phyloP scores from a whole-genome alignment of 2,329 filamentous ascomycete genomes.

The Fusarium denticulatum region DNA sequence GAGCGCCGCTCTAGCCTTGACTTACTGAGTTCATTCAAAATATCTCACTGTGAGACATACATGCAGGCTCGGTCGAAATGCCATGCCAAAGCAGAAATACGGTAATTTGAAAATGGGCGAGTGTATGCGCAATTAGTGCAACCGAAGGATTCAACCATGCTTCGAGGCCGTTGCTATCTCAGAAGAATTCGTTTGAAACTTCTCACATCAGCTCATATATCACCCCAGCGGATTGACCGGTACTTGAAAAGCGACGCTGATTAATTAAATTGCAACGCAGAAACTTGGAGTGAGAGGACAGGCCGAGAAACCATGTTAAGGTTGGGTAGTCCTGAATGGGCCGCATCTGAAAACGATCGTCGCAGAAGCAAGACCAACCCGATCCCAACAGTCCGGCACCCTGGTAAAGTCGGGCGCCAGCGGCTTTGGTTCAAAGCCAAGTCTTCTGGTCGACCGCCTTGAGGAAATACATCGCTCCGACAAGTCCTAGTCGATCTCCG shows the following conservation, averaged over 20 bases:
- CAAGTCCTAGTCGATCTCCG: constrained; percentile 24
- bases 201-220: background rate
- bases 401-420: constrained; percentile 41
- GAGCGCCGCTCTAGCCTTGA: constrained; percentile 19
- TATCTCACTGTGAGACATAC: constrained; percentile 18
- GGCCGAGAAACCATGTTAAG: constrained; percentile 8
- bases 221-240: background rate
- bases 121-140: background rate
- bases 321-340: constrained; percentile 19
- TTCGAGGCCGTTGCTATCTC: background rate
- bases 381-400: constrained; percentile 32
- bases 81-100: background rate
- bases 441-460: constrained; percentile 36
- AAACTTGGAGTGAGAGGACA: background rate
- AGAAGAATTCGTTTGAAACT: background rate
- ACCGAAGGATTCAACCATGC: background rate
- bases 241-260: constrained; percentile 12
- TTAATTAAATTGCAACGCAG: constrained; percentile 12
- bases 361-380: constrained; percentile 15
- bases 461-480: constrained; percentile 23
- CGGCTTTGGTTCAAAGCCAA: constrained; percentile 41
- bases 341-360: constrained; percentile 29
- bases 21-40: constrained; percentile 7
- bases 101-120: background rate
- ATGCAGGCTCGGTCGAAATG: background rate